Conservation (phyloP, 306 rosid species). For the Sechiopsis laciniata region DNA sequence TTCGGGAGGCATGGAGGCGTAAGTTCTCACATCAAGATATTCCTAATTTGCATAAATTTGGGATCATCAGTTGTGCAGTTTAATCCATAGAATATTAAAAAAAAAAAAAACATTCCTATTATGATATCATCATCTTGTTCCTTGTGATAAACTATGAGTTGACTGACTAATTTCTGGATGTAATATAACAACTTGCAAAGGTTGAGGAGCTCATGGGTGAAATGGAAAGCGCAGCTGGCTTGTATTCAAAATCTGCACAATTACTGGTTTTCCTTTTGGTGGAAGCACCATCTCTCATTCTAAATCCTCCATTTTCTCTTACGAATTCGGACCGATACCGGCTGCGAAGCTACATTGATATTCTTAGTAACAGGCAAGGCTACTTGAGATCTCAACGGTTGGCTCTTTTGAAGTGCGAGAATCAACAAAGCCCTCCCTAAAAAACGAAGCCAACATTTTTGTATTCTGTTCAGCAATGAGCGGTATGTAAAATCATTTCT, state of each 20-base stretch:
- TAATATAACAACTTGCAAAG: constrained; percentile 45
- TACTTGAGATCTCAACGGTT: constrained; percentile 70
- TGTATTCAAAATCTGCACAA: constrained; percentile 67
- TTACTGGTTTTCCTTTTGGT: constrained; percentile 67
- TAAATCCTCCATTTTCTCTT: constrained; percentile 82
- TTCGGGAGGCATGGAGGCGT: constrained; percentile 91
- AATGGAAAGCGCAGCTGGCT: constrained; percentile 63
- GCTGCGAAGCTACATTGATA: constrained; percentile 69
- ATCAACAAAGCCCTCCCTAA: constrained; percentile 42
- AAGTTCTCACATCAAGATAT: constrained; percentile 31
- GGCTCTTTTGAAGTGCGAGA: constrained; percentile 31
- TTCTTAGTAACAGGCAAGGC: constrained; percentile 72
- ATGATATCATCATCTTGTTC: not conserved
- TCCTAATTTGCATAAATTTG: constrained; percentile 17
- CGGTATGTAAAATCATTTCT: not conserved
- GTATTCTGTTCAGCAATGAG: not conserved
- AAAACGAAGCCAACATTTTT: not conserved
- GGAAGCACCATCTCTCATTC: constrained; percentile 90
- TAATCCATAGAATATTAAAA: not conserved
- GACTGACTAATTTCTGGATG: constrained; percentile 12
- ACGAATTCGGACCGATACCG: constrained; percentile 82
- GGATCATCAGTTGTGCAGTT: not conserved
- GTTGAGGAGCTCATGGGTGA: constrained; percentile 92
- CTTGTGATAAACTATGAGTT: not conserved
- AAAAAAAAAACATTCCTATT: not conserved